Percentiles rank a stretch among this genome's conserved stretches.
Evolutionary conservation across 257 asterid species (phyloP).

Genomic region (Penstemon eatonii): DNA sequence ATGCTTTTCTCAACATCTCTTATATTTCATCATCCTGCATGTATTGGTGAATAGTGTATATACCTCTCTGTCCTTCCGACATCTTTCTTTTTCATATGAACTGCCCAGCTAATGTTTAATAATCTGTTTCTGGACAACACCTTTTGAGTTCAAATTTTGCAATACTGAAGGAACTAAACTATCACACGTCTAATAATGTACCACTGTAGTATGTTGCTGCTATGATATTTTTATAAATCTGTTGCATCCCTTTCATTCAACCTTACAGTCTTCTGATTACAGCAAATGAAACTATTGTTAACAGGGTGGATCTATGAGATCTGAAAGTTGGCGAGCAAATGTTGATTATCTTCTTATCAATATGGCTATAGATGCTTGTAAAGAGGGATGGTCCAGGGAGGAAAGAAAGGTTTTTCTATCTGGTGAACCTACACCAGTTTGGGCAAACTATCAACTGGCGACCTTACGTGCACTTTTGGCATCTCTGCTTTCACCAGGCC

Average conservation of each 20-base stretch:
- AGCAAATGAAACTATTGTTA: conserved; percentile 10
- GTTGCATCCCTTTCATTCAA: neutral
- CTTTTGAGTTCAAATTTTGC: conserved; percentile 10
- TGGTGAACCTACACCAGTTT: conserved; percentile 39
- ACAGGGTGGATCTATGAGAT: conserved; percentile 78
- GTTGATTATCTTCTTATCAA: conserved; percentile 67
- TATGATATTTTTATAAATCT: neutral
- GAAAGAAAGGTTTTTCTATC: conserved; percentile 33
- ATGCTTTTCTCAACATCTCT: conserved; percentile 22
- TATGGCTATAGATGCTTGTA: conserved; percentile 64
- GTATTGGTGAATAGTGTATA: neutral
- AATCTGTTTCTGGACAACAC: neutral
- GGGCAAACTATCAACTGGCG: conserved; percentile 70
- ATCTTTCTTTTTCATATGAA: conserved; percentile 9
- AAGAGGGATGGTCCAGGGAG: conserved; percentile 59
- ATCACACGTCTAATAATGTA: neutral
- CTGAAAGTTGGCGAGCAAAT: conserved; percentile 68
- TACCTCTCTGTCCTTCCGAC: neutral
- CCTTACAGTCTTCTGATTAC: conserved; percentile 19
- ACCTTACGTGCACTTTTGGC: conserved; percentile 84
- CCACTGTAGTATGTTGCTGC: neutral
- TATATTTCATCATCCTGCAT: neutral
- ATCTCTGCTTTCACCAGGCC: conserved; percentile 81
- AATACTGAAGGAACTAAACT: neutral
- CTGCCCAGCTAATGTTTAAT: neutral